Evolutionary conservation across 176 grass and related monocot species (phyloP).

Genomic region (Hordeum marinum): DNA sequence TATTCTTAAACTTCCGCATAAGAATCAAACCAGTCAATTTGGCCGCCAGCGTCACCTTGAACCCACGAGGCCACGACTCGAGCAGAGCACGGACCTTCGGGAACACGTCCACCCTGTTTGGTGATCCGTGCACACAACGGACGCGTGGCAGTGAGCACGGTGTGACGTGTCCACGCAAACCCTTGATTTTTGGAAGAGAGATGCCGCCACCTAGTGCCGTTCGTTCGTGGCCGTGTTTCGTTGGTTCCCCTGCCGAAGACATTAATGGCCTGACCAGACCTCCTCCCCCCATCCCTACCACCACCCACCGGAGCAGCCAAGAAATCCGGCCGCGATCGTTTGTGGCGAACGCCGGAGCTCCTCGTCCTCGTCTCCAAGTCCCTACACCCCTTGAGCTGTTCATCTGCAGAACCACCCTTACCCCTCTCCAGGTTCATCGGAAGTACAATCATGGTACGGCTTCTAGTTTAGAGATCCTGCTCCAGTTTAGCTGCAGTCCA

Average conservation of each 20-base stretch:
- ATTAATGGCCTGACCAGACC: not conserved
- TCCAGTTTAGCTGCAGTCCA: too few species aligned
- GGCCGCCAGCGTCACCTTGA: too few species aligned
- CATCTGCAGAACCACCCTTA: not conserved
- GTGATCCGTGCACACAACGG: not conserved
- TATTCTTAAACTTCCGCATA: too few species aligned
- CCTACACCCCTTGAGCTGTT: not conserved
- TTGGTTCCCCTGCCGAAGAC: not conserved
- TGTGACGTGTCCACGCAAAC: not conserved
- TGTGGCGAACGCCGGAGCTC: not conserved
- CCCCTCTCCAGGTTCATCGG: not conserved
- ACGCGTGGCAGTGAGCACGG: not conserved
- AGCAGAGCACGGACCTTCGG: too few species aligned
- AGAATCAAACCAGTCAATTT: too few species aligned
- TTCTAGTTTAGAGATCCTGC: too few species aligned
- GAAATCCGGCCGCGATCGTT: not conserved
- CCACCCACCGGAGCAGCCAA: not conserved
- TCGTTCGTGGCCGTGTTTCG: not conserved
- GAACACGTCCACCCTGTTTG: too few species aligned
- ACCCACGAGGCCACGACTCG: too few species aligned
- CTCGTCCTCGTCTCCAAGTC: not conserved
- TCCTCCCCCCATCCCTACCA: not conserved
- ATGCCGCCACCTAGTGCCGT: not conserved
- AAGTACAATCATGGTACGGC: too few species aligned
- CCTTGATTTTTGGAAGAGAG: not conserved